A percentile compares a stretch with the other conserved stretches of the same genome.
These are phyloP conservation scores for Luzula sylvatica DNA, from an alignment of 176 grass and related monocot species.

Conservation along the genomic window DNA sequence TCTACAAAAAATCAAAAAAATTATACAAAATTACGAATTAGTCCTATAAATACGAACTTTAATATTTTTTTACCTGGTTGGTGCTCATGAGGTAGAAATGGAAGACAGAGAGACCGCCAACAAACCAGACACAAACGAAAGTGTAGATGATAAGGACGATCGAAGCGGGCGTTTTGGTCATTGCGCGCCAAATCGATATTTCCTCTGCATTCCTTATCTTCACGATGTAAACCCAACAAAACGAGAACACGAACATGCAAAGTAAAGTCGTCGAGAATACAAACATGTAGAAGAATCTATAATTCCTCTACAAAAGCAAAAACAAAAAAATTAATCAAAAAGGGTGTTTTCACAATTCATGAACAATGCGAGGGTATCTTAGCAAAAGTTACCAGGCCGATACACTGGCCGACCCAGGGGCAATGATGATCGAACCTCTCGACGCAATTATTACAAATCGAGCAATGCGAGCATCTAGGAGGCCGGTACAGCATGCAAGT, in stretches of 20 bases:
- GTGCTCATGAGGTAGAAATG: slow-evolving; percentile 94
- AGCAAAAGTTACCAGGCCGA: slow-evolving; percentile 60
- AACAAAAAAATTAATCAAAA: background rate
- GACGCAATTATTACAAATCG: slow-evolving; percentile 92
- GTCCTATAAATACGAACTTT: too few species aligned
- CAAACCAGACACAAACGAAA: slow-evolving; percentile 91
- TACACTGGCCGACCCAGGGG: slow-evolving; percentile 94
- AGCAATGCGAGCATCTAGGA: slow-evolving; percentile 85
- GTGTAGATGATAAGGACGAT: slow-evolving; percentile 81
- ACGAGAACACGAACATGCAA: slow-evolving; percentile 78
- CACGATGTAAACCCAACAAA: slow-evolving; percentile 83
- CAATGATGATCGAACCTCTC: slow-evolving; percentile 97
- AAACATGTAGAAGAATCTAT: slow-evolving; percentile 97
- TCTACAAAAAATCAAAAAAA: slow-evolving; percentile 31
- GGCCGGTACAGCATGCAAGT: slow-evolving; percentile 94
- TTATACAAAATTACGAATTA: background rate
- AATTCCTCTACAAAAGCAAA: slow-evolving; percentile 64
- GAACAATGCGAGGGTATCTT: background rate
- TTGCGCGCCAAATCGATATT: slow-evolving; percentile 60
- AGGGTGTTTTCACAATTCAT: too few species aligned
- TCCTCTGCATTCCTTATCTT: slow-evolving; percentile 77
- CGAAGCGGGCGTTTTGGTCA: slow-evolving; percentile 74
- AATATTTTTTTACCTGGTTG: slow-evolving; percentile 46
- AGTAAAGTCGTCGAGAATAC: slow-evolving; percentile 84
- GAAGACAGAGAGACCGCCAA: slow-evolving; percentile 83